Evolutionary conservation across 139 green algal genomes (phyloP).

Genomic region (Chlorella ohadii): DNA sequence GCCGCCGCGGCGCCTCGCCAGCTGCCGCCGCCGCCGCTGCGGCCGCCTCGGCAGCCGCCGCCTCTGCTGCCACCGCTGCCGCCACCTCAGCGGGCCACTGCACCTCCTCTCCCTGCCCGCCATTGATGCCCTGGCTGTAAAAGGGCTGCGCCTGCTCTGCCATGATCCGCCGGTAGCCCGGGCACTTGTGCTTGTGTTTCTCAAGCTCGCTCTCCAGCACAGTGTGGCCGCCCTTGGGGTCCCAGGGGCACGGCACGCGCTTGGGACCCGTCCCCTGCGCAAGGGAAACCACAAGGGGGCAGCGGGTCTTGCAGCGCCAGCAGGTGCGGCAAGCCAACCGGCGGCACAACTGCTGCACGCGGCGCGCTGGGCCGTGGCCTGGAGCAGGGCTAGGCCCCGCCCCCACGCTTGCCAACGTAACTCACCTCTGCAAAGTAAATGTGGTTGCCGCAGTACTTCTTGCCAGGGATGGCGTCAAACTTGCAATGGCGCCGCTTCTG

Average conservation of each 20-base stretch:
- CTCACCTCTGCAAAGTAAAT: background rate
- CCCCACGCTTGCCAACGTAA: no score
- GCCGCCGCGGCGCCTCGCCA: background rate
- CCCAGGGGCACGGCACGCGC: slow-evolving; percentile 36
- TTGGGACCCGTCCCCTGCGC: background rate
- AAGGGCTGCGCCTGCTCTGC: slow-evolving; percentile 1
- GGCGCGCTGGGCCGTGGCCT: no score
- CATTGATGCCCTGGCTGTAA: slow-evolving; percentile 8
- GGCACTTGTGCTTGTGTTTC: slow-evolving; percentile 39
- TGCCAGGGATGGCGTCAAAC: slow-evolving; percentile 29
- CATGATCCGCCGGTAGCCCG: background rate
- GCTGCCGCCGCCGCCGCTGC: background rate
- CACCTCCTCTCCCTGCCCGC: background rate
- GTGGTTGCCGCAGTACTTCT: slow-evolving; percentile 40
- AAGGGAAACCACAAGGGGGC: no score
- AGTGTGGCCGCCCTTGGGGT: slow-evolving; percentile 14
- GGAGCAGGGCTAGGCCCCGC: no score
- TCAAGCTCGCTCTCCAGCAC: slow-evolving; percentile 32
- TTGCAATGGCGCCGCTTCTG: slow-evolving; percentile 37
- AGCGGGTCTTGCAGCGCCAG: no score
- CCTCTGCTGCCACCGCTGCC: background rate
- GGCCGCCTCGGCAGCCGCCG: background rate
- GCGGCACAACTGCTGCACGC: no score
- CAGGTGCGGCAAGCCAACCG: no score
- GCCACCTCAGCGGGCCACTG: background rate